Evolutionary conservation across 1,284 basidiomycete genomes (phyloP), one percentile per base, ranked within the genome.

Genomic region (Pterula multifida): DNA sequence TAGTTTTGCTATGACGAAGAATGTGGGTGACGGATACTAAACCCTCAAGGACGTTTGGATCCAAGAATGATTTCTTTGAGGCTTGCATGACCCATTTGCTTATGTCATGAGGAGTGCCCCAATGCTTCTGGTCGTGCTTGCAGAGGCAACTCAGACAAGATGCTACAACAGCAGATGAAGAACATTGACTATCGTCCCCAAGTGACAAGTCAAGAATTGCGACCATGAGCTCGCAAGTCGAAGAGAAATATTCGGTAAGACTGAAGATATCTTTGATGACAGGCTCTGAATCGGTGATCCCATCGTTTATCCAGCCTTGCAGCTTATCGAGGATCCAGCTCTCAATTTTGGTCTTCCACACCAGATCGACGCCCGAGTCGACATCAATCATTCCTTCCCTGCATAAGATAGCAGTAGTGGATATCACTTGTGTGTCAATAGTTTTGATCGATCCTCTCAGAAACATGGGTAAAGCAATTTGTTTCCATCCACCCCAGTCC

Each of bases 401-500:
- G 50, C 65, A 66, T 23, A 86, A 64, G 3, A 64, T 61, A 0
- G 76, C 73, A 12, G 85, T 62, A 48, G 85, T 65, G 24, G 68
- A 67, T 11, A 84, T 57, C 0, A 73, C 67, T 42, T 61, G 57
- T 26, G 59, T 57, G 2, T 52, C 53, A 21, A 74, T 64, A 21
- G 78, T 57, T 47, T 67, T 68, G 1, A 68, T 63, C 0, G 75
- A 75, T 28, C 68, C 65, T 57, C 76, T 77, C 22, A 78, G 56
- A 21, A 86, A 60, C 15, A 71, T 63, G 1, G 84, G 79, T 1
- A 79, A 60, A 21, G 75, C 80, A 22, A 87, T 61, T 32, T 78
- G 66, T 56, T 77, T 84, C 82, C 85, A 87, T 1, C 83, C 85
- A 26, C 76, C 76, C 83, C 85, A 89, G 1, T 68, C 70, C 6